A percentile compares a stretch with the other conserved stretches of the same genome.
phyloP scores from a whole-genome alignment of 139 green algal species.

The Dunaliella sp. region DNA sequence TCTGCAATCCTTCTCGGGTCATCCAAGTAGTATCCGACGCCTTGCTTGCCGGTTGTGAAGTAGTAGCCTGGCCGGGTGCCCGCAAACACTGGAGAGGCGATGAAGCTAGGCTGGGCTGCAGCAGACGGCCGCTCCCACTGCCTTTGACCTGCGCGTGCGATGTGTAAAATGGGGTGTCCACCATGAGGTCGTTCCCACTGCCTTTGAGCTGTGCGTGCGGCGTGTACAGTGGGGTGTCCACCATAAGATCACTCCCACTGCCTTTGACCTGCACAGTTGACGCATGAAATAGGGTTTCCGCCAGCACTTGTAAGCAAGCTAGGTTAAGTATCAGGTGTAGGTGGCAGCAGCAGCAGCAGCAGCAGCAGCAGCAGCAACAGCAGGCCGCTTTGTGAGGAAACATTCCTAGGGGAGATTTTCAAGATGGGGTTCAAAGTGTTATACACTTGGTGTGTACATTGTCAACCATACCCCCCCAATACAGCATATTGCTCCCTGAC shows the following conservation, averaged over 20 bases:
- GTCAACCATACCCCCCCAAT: too few relatives aligned
- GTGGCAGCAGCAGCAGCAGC: not conserved
- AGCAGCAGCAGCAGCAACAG: slow-evolving; percentile 1
- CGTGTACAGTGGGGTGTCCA: too few relatives aligned
- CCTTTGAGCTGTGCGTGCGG: slow-evolving; percentile 28
- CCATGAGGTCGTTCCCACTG: slow-evolving; percentile 63
- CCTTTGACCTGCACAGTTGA: slow-evolving; percentile 30
- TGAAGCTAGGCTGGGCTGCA: slow-evolving; percentile 16
- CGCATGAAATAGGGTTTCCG: too few relatives aligned
- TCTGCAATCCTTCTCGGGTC: not conserved
- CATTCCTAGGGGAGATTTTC: too few relatives aligned
- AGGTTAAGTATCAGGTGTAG: too few relatives aligned
- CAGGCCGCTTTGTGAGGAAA: too few relatives aligned
- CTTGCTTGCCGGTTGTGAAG: slow-evolving; percentile 47
- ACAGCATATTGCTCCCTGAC: not conserved
- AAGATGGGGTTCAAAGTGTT: too few relatives aligned
- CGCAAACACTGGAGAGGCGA: slow-evolving; percentile 43
- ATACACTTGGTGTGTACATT: too few relatives aligned
- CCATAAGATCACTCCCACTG: slow-evolving; percentile 63
- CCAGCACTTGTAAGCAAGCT: too few relatives aligned
- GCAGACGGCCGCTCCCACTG: slow-evolving; percentile 53
- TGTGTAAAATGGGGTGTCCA: too few relatives aligned
- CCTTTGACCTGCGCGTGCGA: slow-evolving; percentile 29
- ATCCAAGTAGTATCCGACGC: slow-evolving; percentile 60
- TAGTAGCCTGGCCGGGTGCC: slow-evolving; percentile 57